phyloP scores from a whole-genome alignment of 2,329 filamentous ascomycete species.

The Calonectria naviculata region DNA sequence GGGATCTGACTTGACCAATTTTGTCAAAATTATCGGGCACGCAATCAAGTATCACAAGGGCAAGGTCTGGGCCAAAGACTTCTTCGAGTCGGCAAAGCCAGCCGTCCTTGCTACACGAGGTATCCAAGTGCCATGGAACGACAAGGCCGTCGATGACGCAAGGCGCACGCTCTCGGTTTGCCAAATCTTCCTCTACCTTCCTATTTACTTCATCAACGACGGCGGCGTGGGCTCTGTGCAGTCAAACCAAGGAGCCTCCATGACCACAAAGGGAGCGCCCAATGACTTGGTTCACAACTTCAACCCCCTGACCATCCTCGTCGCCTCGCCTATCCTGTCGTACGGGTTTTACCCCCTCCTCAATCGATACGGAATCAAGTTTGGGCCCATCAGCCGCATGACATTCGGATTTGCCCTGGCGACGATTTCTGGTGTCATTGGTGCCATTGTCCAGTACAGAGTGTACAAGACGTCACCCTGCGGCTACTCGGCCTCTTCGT shows the following conservation, averaged over 20 bases:
- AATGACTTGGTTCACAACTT: constrained; percentile 72
- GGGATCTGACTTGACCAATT: constrained; percentile 73
- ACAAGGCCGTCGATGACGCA: constrained; percentile 75
- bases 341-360: constrained; percentile 66
- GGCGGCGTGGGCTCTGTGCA: constrained; percentile 45
- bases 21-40: constrained; percentile 47
- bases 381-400: constrained; percentile 69
- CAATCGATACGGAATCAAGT: constrained; percentile 60
- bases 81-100: constrained; percentile 66
- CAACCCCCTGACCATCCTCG: constrained; percentile 68
- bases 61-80: constrained; percentile 62
- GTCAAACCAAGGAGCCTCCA: constrained; percentile 50
- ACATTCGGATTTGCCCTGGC: constrained; percentile 64
- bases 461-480: constrained; percentile 69
- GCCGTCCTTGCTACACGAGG: constrained; percentile 55
- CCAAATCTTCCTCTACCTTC: constrained; percentile 55
- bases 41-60: constrained; percentile 42
- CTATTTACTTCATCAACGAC: constrained; percentile 53
- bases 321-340: constrained; percentile 48
- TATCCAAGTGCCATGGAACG: constrained; percentile 68
- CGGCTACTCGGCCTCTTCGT: constrained; percentile 39
- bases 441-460: constrained; percentile 63
- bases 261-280: constrained; percentile 60
- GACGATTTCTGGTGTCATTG: constrained; percentile 62
- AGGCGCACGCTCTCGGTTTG: constrained; percentile 59